A percentile compares a stretch with the other conserved stretches of the same genome.
Evolutionary conservation across 371 early-diverging fungal species (phyloP).

Genomic region (Funneliformis caledonium): DNA sequence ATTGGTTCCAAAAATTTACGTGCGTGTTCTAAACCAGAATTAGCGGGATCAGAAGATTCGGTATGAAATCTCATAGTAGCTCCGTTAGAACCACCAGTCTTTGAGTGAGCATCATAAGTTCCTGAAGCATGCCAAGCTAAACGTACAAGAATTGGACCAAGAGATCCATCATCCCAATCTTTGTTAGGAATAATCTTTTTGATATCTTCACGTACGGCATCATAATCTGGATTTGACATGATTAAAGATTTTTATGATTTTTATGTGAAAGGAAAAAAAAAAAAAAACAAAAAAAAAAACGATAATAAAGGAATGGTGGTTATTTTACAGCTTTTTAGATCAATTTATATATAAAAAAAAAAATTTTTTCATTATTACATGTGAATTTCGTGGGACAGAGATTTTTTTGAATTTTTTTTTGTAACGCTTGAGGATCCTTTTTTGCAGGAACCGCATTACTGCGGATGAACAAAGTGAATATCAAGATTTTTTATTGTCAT

Average conservation of each 20-base stretch:
- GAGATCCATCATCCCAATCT: slow-evolving; percentile 90
- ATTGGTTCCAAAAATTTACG: slow-evolving; percentile 81
- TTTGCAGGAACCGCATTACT: no score
- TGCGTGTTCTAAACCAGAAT: slow-evolving; percentile 84
- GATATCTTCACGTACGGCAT: slow-evolving; percentile 61
- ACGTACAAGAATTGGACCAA: slow-evolving; percentile 90
- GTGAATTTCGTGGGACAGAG: no score
- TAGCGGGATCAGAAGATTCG: slow-evolving; percentile 83
- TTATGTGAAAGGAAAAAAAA: not conserved
- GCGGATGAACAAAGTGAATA: no score
- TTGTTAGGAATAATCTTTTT: slow-evolving; percentile 60
- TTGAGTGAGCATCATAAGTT: slow-evolving; percentile 78
- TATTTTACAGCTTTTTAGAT: no score
- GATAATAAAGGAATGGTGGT: no score
- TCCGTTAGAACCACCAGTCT: slow-evolving; percentile 90
- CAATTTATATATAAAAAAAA: no score
- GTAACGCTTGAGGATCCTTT: no score
- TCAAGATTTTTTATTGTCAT: no score
- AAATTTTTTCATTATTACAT: no score
- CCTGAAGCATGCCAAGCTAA: slow-evolving; percentile 96
- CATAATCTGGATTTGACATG: slow-evolving; percentile 46
- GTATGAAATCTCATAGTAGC: slow-evolving; percentile 85
- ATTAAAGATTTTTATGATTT: not conserved
- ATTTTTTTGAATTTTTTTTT: no score
- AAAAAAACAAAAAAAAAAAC: no score